Percentiles rank a stretch among this genome's conserved stretches.
Evolutionary conservation across 371 early-diverging fungal genomes (phyloP).

Genomic region (Mycotypha africana): DNA sequence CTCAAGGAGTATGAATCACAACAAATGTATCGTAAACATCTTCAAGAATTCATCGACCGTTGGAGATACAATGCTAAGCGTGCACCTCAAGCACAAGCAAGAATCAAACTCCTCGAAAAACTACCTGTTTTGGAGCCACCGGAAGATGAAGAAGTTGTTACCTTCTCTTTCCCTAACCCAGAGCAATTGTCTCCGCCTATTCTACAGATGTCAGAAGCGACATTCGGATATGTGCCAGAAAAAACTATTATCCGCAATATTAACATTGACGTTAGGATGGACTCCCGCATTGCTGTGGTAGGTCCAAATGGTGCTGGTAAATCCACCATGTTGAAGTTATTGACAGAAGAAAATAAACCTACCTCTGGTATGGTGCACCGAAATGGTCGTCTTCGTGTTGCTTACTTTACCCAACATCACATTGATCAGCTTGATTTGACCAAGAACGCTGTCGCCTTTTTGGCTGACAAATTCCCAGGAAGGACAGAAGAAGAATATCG

Average conservation of each 20-base stretch:
- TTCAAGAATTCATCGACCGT: constrained; percentile 97
- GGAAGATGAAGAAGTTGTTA: constrained; percentile 75
- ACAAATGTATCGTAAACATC: constrained; percentile 86
- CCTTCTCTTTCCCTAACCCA: constrained; percentile 90
- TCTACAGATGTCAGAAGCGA: constrained; percentile 88
- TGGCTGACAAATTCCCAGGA: constrained; percentile 86
- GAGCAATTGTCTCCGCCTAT: constrained; percentile 86
- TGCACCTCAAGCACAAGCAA: constrained; percentile 96
- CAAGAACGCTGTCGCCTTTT: constrained; percentile 81
- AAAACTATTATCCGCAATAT: constrained; percentile 73
- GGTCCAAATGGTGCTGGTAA: constrained; percentile 90
- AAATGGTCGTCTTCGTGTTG: constrained; percentile 92
- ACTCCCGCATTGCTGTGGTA: constrained; percentile 94
- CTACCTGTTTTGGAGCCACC: constrained; percentile 89
- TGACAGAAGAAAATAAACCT: constrained; percentile 82
- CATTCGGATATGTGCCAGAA: constrained; percentile 78
- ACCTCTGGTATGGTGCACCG: constrained; percentile 76
- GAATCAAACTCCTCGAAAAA: constrained; percentile 97
- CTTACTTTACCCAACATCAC: constrained; percentile 97
- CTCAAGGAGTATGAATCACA: constrained; percentile 93
- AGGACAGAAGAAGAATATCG: constrained; percentile 94
- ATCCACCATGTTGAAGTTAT: constrained; percentile 85
- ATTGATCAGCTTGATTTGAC: constrained; percentile 92
- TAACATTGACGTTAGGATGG: constrained; percentile 91
- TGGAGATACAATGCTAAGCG: constrained; percentile 99